phyloP scores from a whole-genome alignment of 345 rosid genomes.

The Toxicodendron radicans region DNA sequence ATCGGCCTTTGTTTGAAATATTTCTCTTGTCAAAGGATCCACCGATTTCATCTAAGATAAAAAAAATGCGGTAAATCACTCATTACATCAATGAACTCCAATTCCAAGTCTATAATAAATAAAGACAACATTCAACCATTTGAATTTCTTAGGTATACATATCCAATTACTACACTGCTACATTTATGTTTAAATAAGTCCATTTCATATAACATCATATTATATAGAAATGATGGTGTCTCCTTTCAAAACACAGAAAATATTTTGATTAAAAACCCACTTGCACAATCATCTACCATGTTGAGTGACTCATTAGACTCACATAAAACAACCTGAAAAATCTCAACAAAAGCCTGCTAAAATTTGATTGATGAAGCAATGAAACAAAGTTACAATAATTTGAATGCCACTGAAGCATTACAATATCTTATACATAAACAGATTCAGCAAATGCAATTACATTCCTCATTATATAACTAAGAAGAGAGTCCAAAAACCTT shows the following conservation, averaged over 20 bases:
- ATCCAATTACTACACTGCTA: neutral
- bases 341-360: too few relatives aligned
- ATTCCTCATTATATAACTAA: neutral
- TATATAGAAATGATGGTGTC: neutral
- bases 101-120: neutral
- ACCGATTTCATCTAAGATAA: constrained; percentile 66
- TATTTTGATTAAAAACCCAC: neutral
- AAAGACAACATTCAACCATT: neutral
- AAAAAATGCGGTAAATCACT: neutral
- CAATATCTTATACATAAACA: neutral
- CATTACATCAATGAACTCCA: neutral
- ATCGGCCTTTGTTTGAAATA: constrained; percentile 47
- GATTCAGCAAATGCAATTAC: neutral
- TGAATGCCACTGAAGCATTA: neutral
- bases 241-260: neutral
- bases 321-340: too few relatives aligned
- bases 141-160: neutral
- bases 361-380: too few relatives aligned
- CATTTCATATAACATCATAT: neutral
- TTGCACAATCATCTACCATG: neutral
- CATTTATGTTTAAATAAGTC: neutral
- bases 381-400: too few relatives aligned
- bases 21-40: constrained; percentile 52
- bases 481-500: too few relatives aligned
- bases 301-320: too few relatives aligned